These are phyloP conservation scores for Chromera velia DNA, from an alignment of 73 alveolate genomes.

Conservation along the genomic window DNA sequence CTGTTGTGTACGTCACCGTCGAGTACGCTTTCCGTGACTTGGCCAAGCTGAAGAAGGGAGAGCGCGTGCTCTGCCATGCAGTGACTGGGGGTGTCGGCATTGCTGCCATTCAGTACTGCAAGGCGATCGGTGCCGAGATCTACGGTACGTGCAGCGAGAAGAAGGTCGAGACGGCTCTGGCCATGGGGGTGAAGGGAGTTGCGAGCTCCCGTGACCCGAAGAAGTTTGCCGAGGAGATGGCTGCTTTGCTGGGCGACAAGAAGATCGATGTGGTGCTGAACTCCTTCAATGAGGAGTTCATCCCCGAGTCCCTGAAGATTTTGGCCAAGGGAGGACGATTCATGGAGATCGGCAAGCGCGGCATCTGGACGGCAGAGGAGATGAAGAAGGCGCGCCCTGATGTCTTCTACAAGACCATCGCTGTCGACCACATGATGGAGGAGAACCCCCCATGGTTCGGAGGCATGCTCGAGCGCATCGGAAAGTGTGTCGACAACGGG, in stretches of 20 bases:
- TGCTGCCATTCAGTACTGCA: constrained; percentile 41
- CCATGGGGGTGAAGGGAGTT: constrained; percentile 21
- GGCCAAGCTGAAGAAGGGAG: constrained; percentile 18
- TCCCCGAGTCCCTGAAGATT: not conserved
- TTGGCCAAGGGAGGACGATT: constrained; percentile 23
- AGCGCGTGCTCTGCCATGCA: constrained; percentile 44
- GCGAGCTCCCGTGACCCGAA: constrained; percentile 39
- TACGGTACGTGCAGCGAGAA: constrained; percentile 32
- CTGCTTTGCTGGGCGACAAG: not conserved
- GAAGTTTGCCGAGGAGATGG: not conserved
- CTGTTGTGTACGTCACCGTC: constrained; percentile 35
- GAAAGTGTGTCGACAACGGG: not conserved
- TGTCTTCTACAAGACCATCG: constrained; percentile 38
- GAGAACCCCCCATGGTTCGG: constrained; percentile 5
- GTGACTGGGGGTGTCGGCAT: constrained; percentile 45
- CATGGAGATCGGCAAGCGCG: constrained; percentile 47
- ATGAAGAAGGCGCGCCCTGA: constrained; percentile 12
- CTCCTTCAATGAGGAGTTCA: not conserved
- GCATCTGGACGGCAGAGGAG: constrained; percentile 18
- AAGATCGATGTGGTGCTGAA: not conserved
- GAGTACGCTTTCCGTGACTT: constrained; percentile 20
- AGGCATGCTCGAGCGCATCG: not conserved
- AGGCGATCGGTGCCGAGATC: constrained; percentile 39
- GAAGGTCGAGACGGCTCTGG: constrained; percentile 1
- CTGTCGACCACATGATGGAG: constrained; percentile 40